A percentile compares a stretch with the other conserved stretches of the same genome.
phyloP scores from a whole-genome alignment of 1,284 basidiomycete species.

The Mycena citricolor region DNA sequence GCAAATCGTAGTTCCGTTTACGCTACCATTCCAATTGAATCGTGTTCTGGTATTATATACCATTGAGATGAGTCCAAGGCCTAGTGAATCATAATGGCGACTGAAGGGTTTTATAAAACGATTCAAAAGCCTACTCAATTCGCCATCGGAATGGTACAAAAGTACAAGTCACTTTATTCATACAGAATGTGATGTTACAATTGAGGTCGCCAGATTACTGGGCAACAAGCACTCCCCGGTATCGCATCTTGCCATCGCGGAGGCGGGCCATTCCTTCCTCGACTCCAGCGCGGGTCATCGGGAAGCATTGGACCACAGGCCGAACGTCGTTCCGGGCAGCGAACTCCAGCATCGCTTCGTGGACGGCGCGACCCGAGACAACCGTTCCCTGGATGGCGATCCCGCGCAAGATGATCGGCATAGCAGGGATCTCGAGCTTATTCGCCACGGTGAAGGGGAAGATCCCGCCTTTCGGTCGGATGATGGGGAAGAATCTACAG shows the following conservation, averaged over 20 bases:
- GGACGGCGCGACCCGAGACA: background rate
- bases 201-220: no score
- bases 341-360: conserved; percentile 10
- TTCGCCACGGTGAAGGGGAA: conserved; percentile 4
- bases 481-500: conserved; percentile 4
- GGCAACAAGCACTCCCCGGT: conserved; percentile 11
- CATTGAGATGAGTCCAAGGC: no score
- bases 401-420: conserved; percentile 1
- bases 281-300: conserved; percentile 3
- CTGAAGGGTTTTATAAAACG: no score
- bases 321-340: conserved; percentile 8
- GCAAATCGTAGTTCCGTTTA: no score
- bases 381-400: background rate
- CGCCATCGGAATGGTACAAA: no score
- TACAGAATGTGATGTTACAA: no score
- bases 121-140: no score
- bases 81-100: no score
- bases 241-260: conserved; percentile 10
- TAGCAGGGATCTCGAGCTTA: background rate
- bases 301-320: conserved; percentile 6
- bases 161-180: no score
- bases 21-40: no score
- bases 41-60: no score
- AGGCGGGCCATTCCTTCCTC: conserved; percentile 9
- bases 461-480: conserved; percentile 6